phyloP scores from a whole-genome alignment of 139 green algal species.

The Micractinium conductrix region DNA sequence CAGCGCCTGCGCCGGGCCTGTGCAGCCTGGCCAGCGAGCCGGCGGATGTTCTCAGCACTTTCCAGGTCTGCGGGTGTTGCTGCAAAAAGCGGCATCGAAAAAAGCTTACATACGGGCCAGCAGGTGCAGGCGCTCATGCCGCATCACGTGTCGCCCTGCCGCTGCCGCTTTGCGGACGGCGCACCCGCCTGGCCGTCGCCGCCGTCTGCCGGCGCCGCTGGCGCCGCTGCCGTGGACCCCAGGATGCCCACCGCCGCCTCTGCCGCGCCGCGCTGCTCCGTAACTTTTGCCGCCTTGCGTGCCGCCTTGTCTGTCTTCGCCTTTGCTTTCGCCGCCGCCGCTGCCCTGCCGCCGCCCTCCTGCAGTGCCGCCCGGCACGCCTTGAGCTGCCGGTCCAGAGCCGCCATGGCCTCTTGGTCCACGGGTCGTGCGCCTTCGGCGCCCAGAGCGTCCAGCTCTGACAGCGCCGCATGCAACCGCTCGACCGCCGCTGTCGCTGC shows the following conservation, averaged over 20 bases:
- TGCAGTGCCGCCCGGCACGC: constrained; percentile 13
- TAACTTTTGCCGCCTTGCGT: constrained; percentile 21
- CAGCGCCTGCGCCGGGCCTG: no score
- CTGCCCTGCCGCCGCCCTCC: background rate
- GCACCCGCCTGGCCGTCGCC: no score
- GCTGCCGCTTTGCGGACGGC: no score
- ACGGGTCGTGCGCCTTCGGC: constrained; percentile 13
- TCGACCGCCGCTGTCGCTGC: background rate
- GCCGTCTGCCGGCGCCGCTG: background rate
- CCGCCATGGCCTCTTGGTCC: constrained; percentile 1
- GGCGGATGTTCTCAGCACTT: no score
- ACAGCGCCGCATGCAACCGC: constrained; percentile 16
- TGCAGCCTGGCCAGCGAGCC: no score
- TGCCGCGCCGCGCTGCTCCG: background rate
- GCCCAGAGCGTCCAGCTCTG: constrained; percentile 27
- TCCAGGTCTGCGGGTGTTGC: no score
- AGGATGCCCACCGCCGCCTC: constrained; percentile 21
- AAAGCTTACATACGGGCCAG: no score
- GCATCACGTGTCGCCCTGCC: no score
- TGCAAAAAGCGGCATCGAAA: no score
- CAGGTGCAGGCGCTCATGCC: no score
- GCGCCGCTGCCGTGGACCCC: background rate
- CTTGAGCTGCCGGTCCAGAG: constrained; percentile 23
- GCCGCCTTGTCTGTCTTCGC: constrained; percentile 23
- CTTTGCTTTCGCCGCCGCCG: constrained; percentile 24